Conservation (phyloP, 257 asterid genomes). For the Rhazya stricta region DNA sequence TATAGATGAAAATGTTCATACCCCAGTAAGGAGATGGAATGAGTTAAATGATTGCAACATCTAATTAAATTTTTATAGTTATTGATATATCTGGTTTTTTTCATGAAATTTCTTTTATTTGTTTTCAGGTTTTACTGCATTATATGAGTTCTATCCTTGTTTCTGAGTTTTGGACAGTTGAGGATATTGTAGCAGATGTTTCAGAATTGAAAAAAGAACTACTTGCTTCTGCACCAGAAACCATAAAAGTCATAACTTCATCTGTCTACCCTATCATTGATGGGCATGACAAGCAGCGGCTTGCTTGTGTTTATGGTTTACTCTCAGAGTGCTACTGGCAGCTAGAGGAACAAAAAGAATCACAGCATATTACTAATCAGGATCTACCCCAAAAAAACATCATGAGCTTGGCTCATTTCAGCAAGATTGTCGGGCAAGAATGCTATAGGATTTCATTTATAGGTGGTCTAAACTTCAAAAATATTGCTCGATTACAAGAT, state of each 20-base stretch:
- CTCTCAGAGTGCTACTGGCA: slow-evolving; percentile 75
- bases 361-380: slow-evolving; percentile 27
- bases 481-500: slow-evolving; percentile 63
- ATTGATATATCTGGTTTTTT: not conserved
- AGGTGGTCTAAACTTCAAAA: slow-evolving; percentile 64
- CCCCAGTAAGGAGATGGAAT: not conserved
- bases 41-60: not conserved
- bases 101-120: slow-evolving; percentile 6
- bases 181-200: slow-evolving; percentile 59
- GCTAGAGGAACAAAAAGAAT: slow-evolving; percentile 41
- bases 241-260: slow-evolving; percentile 45
- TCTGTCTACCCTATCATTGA: slow-evolving; percentile 66
- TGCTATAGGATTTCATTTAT: slow-evolving; percentile 72
- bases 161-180: slow-evolving; percentile 70
- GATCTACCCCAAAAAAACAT: slow-evolving; percentile 27
- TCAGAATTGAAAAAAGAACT: slow-evolving; percentile 54
- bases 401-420: slow-evolving; percentile 41
- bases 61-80: not conserved
- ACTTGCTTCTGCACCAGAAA: slow-evolving; percentile 55
- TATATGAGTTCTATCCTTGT: slow-evolving; percentile 63
- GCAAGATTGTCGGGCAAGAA: slow-evolving; percentile 59
- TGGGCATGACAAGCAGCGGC: slow-evolving; percentile 84
- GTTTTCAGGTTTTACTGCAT: slow-evolving; percentile 69
- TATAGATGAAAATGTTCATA: not conserved
- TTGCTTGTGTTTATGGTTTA: slow-evolving; percentile 64